phyloP scores from a whole-genome alignment of 768 basidiomycete genomes.

The Russula earlei region DNA sequence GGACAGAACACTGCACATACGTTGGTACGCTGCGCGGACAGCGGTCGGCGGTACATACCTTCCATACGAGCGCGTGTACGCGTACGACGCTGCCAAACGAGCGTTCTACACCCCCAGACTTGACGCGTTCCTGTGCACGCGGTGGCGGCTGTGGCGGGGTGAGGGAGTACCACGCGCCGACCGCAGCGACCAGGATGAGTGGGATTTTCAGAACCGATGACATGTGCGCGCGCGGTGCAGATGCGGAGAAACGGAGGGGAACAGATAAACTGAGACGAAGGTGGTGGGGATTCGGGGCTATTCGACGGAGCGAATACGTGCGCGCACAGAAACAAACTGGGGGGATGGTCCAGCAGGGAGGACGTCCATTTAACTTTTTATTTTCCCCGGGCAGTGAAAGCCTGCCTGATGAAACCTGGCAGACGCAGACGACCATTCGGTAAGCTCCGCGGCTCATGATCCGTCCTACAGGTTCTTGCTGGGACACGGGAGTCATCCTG shows the following conservation, averaged over 20 bases:
- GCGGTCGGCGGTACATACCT: background rate
- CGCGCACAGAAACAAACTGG: background rate
- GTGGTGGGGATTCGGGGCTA: no score
- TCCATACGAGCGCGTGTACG: constrained; percentile 16
- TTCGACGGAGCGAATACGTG: background rate
- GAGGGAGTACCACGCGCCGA: constrained; percentile 15
- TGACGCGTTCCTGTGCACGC: constrained; percentile 1
- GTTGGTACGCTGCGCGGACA: background rate
- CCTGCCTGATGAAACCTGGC: no score
- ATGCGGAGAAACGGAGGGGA: background rate
- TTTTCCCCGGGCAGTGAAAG: no score
- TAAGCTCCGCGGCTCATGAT: constrained; percentile 3
- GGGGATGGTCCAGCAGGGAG: background rate
- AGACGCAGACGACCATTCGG: background rate
- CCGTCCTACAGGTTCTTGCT: background rate
- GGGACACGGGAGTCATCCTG: no score
- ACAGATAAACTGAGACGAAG: no score
- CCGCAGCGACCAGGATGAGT: background rate
- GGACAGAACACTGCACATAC: constrained; percentile 1
- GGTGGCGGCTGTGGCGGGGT: constrained; percentile 19
- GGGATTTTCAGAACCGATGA: constrained; percentile 8
- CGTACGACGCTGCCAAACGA: constrained; percentile 15
- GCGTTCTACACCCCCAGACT: constrained; percentile 11
- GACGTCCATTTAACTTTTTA: background rate
- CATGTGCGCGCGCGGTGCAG: background rate